Evolutionary conservation across 2,329 filamentous ascomycete species (phyloP), one percentile per base, ranked within the genome.

Genomic region (Arthrobotrys entomopaga): DNA sequence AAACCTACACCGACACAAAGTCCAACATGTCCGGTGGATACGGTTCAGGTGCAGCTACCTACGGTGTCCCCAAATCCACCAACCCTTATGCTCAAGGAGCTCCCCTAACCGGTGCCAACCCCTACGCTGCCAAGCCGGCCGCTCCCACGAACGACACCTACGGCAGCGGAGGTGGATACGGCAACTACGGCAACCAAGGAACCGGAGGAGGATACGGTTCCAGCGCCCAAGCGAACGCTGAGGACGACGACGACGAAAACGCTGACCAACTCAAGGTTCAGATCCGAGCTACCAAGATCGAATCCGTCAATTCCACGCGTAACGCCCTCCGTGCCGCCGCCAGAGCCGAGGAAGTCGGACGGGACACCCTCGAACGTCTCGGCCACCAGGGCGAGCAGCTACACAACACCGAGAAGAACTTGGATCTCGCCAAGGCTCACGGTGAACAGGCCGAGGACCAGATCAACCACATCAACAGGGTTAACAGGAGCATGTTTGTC

Each of bases 401-500:
- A 65, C 88, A 93, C 80, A 92, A 93, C 79, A 91, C 90, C 0
- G 91, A 96, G 81, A 88, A 87, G 81, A 92, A 94, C 79, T 85
- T 97, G 67, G 92, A 97, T 78, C 84, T 91, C 77, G 90, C 92
- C 2, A 83, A 87, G n/a, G 90, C 89, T 76, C 89, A 93, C 80
- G 91, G 91, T 78, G 87, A 88, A 69, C 84, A 91, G 71, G 91
- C 91, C 0, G 89, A 93, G 78, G 91, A 93, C 77, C 91, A 91
- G 78, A 90, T 92, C 0, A 87, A 88, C 54, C 92, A 97, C 80
- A 84, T 97, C 42, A 94, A 94, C 83, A 91, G 87, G 0, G 84
- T 96, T 57, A 96, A 97, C 82, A 86, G 90, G 76, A 93, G 90
- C 83, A 96, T 97, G 92, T 97, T 97, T 79, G 91, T 91, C 3